Base-by-base conservation (phyloP, 1,284 basidiomycete species). In the Trametes sp. region DNA sequence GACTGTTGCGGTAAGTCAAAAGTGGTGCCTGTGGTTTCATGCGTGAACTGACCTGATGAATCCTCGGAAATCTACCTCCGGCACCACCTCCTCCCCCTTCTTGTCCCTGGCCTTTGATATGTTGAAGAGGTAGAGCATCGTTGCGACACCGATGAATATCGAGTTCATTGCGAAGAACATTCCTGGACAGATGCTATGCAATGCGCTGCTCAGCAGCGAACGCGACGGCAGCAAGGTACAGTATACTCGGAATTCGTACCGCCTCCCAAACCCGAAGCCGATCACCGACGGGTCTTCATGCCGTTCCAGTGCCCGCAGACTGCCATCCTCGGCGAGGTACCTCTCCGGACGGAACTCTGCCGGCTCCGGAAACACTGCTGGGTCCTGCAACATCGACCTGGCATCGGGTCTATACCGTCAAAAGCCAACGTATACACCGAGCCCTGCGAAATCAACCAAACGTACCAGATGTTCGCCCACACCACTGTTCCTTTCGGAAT, bases 391-490 rank as follows among this genome's bases (percentile, higher is more conserved):
- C 59, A 77, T 73, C 21, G 70, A 69, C 74, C 75, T 76, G 50
- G 19, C 24, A 19, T 24, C 24, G 36, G 6, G 4, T 29, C 1
- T 8, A 29, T n/a, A 26, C n/a, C 16, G 7, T 26, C 14, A 19
- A 5, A 4, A 16, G 13, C 10, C 50, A n/a, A n/a, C n/a, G n/a
- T n/a, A n/a, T 23, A 10, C 4, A 33, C 31, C 14, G n/a, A 23
- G 4, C n/a, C 29, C 35, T 10, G 1, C 2, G 5, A 8, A 9
- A 19, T 31, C 2, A 11, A 48, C n/a, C n/a, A 13, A 7, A 53
- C 61, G 8, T 51, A 73, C 77, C 78, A 79, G 31, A 77, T 74
- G 57, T 80, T 79, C 23, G 74, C 71, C 72, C 74, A 75, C 2
- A 79, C 69, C 4, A 74, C 67, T 1, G 76, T 70, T 0, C 75